These are phyloP conservation scores for Kalaharituber pfeilii DNA, from an alignment of 2,329 filamentous ascomycete genomes.

Conservation along the genomic window DNA sequence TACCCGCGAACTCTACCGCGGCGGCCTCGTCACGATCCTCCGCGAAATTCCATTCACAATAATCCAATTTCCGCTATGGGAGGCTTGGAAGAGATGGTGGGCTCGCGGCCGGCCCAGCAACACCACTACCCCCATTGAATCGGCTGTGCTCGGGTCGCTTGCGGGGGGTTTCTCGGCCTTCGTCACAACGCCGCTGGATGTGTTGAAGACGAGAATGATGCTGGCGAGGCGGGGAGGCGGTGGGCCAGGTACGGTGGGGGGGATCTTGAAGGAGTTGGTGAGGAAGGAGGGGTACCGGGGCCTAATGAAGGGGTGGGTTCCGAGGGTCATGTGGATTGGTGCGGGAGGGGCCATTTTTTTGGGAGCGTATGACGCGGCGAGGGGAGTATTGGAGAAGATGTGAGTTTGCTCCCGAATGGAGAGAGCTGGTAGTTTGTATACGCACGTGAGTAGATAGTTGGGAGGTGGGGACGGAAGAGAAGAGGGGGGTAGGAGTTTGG, in stretches of 20 bases:
- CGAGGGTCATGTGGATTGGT: slow-evolving; percentile 85
- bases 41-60: slow-evolving; percentile 95
- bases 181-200: slow-evolving; percentile 81
- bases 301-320: slow-evolving; percentile 43
- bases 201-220: slow-evolving; percentile 95
- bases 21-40: slow-evolving; percentile 82
- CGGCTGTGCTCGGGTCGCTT: slow-evolving; percentile 66
- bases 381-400: slow-evolving; percentile 11
- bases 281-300: slow-evolving; percentile 31
- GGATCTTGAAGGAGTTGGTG: slow-evolving; percentile 19
- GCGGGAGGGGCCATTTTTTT: slow-evolving; percentile 87
- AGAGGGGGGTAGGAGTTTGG: too few relatives aligned
- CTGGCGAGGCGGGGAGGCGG: slow-evolving; percentile 41
- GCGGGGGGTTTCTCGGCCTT: slow-evolving; percentile 74
- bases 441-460: too few relatives aligned
- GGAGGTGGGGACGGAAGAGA: too few relatives aligned
- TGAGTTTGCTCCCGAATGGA: too few relatives aligned
- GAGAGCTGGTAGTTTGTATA: too few relatives aligned
- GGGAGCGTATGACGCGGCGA: slow-evolving; percentile 32
- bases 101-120: background rate
- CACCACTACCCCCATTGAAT: slow-evolving; percentile 46
- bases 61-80: slow-evolving; percentile 95
- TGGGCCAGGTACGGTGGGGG: background rate
- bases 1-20: slow-evolving; percentile 72
- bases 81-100: slow-evolving; percentile 52